Base-by-base conservation (phyloP, 345 rosid genomes). In the Trapa bicornis region DNA sequence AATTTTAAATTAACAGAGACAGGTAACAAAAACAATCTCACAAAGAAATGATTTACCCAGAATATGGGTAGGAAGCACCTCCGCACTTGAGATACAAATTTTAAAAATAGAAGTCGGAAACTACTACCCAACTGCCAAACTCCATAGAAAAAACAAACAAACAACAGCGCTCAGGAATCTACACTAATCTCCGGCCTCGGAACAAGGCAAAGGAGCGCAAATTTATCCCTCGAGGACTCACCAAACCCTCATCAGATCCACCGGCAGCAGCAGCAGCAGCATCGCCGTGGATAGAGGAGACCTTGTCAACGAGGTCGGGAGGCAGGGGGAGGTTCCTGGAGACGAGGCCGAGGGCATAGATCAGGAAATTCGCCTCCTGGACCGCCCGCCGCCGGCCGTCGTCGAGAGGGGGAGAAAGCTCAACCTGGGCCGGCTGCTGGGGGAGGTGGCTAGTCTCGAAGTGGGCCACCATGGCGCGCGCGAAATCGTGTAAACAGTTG, bases 321-420 rank as follows among this genome's bases (percentile, higher is more conserved):
- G 97, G 96, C 47, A 94, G 74, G 56, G 97, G 97, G 73, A 94
- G 92, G 82, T 89, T 79, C 16, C 99, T 89, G 56, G 97, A 91
- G 78, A 95, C 86, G 74, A 84, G 80, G 71, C 82, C 87, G 70
- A 95, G 89, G 67, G 99, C 96, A 67, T 75, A 85, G 73, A 94
- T 85, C 78, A 94, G 77, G 61, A 96, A 82, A 78, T 87, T 89
- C 7, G 96, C 76, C 75, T 81, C 83, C 67, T 83, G 66, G n/a
- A 35, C 41, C 54, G 42, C 41, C 54, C 47, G 41, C 33, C 33
- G 41, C 32, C 41, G 12, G 50, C 82, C 39, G 43, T 37, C 33
- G 66, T 39, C 35, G 58, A 16, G 29, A 22, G 6, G 36, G 62
- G 66, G 53, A 69, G 72, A 43, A 60, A 33, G 42, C 6, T 60